These are phyloP conservation scores for Globisporangium cederbergense DNA, from an alignment of 352 stramenopile species.

Conservation along the genomic window DNA sequence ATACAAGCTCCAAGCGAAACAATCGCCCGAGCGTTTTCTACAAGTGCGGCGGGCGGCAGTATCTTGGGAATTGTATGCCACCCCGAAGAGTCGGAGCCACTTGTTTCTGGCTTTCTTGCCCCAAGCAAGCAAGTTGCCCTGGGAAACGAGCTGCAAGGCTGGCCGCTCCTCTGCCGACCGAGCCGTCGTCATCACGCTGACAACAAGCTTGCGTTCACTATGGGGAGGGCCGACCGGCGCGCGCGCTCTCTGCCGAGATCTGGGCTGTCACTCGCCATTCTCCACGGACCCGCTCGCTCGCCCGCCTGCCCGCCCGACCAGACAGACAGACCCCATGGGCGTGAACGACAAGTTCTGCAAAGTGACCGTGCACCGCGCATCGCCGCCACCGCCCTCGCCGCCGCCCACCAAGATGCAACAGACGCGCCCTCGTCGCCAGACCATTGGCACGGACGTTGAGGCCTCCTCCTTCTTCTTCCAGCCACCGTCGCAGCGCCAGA, in stretches of 20 bases:
- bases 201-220: neutral
- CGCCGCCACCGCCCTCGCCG: conserved; percentile 10
- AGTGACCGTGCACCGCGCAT: conserved; percentile 40
- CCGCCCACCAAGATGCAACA: conserved; percentile 18
- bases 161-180: neutral
- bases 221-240: neutral
- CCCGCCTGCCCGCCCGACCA: neutral
- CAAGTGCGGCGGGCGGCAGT: neutral
- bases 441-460: conserved; percentile 28
- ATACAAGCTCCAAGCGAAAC: conserved; percentile 1
- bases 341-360: conserved; percentile 53
- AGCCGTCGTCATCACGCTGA: neutral
- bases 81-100: neutral
- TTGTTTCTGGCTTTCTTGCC: neutral
- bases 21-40: neutral
- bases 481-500: neutral
- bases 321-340: conserved; percentile 21
- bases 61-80: neutral
- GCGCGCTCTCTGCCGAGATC: neutral
- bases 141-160: neutral
- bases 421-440: conserved; percentile 33
- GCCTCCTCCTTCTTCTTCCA: conserved; percentile 12
- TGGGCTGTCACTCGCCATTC: too few relatives aligned
- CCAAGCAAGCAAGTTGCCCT: neutral
- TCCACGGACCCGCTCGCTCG: neutral